Conservation (phyloP, 805 yeast species). For the Starmera quercuum region DNA sequence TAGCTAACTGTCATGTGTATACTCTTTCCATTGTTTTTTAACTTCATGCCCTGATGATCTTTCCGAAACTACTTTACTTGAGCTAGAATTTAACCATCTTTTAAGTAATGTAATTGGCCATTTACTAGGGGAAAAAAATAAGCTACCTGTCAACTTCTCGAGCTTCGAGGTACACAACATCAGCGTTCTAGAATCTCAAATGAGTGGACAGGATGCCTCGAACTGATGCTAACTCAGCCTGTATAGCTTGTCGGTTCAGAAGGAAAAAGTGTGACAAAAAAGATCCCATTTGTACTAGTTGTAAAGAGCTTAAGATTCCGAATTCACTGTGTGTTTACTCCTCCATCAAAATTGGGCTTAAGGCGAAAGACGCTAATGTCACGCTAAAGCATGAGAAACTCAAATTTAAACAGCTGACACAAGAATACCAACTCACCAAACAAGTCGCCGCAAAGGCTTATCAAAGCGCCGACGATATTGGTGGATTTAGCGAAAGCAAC, state of each 20-base stretch:
- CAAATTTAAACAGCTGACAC: no score
- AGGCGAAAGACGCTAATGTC: not conserved
- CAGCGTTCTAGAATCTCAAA: not conserved
- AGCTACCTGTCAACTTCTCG: no score
- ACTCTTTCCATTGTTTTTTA: no score
- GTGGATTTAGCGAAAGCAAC: not conserved
- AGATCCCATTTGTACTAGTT: not conserved
- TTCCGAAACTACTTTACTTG: no score
- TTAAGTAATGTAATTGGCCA: no score
- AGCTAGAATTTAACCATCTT: no score
- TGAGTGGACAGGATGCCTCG: not conserved
- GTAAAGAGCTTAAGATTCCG: not conserved
- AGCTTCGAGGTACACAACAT: not conserved
- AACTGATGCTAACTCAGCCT: not conserved
- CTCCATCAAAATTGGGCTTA: not conserved
- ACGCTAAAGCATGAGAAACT: not conserved
- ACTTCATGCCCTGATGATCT: no score
- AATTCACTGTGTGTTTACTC: not conserved
- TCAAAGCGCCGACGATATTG: no score
- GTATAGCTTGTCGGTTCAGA: slow-evolving; percentile 1
- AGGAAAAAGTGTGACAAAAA: slow-evolving; percentile 1
- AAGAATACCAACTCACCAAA: no score
- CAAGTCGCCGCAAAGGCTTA: no score
- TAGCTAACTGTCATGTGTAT: no score
- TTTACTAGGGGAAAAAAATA: no score